Percentiles rank a stretch among this genome's conserved stretches.
Evolutionary conservation across 352 stramenopile genomes (phyloP).

Genomic region (Pythium aphanidermatum): DNA sequence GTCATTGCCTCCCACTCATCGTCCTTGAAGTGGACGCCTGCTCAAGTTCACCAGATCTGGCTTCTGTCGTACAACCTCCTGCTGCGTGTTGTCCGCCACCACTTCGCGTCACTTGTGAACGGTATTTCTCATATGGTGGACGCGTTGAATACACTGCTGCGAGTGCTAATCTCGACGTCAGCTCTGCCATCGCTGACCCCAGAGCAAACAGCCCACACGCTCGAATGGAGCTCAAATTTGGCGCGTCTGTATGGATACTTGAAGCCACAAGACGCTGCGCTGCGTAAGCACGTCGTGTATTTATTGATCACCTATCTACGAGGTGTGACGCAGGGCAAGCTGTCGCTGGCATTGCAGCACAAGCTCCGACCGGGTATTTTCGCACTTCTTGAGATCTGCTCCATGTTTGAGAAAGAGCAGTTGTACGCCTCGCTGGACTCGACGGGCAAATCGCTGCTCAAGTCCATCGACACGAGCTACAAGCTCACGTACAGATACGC

Average conservation of each 20-base stretch:
- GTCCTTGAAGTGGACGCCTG: slow-evolving; percentile 6
- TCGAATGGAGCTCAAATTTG: slow-evolving; percentile 80
- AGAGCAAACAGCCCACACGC: slow-evolving; percentile 2
- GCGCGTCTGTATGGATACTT: slow-evolving; percentile 84
- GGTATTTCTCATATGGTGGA: slow-evolving; percentile 61
- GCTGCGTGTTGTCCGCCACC: slow-evolving; percentile 68
- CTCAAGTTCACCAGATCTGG: slow-evolving; percentile 68
- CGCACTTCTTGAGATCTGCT: slow-evolving; percentile 79
- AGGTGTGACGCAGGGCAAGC: slow-evolving; percentile 48
- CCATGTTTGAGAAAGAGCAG: slow-evolving; percentile 79
- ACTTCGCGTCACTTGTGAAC: slow-evolving; percentile 65
- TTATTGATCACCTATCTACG: slow-evolving; percentile 65
- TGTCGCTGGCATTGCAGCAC: slow-evolving; percentile 53
- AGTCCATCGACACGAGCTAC: slow-evolving; percentile 79
- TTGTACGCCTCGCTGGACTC: slow-evolving; percentile 76
- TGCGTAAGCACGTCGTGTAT: slow-evolving; percentile 86
- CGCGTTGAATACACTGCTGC: slow-evolving; percentile 57
- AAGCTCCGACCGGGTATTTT: slow-evolving; percentile 71
- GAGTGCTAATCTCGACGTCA: slow-evolving; percentile 39
- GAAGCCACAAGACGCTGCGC: slow-evolving; percentile 66
- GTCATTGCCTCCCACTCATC: slow-evolving; percentile 21
- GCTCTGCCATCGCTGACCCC: neutral
- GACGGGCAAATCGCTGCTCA: slow-evolving; percentile 80
- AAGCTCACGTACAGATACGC: slow-evolving; percentile 83
- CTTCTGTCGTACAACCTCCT: slow-evolving; percentile 72